These are phyloP conservation scores for Tetratostichococcus sp. DNA, from an alignment of 139 green algal species.

Conservation along the genomic window DNA sequence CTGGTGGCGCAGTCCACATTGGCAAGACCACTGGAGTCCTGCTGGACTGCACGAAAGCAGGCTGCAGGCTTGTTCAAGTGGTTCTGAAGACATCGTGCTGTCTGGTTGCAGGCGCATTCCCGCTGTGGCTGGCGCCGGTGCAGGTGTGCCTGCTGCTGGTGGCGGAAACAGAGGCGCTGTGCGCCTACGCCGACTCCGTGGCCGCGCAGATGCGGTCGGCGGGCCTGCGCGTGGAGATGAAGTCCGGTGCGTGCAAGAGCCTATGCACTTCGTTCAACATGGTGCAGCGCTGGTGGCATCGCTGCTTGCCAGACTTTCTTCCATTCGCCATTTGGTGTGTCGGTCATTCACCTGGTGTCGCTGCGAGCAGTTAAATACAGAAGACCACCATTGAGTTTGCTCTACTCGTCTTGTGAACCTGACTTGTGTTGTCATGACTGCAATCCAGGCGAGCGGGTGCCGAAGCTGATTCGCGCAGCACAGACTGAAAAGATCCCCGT, in stretches of 20 bases:
- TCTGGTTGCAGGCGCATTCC: background rate
- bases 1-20: too few relatives aligned
- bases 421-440: background rate
- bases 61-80: too few relatives aligned
- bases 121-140: background rate
- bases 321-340: too few relatives aligned
- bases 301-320: too few relatives aligned
- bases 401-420: background rate
- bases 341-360: background rate
- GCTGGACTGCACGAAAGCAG: too few relatives aligned
- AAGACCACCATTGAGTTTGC: background rate
- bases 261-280: background rate
- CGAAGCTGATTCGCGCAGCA: slow-evolving; percentile 69
- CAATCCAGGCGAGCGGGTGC: slow-evolving; percentile 38
- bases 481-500: slow-evolving; percentile 82
- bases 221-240: slow-evolving; percentile 63
- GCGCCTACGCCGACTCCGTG: slow-evolving; percentile 63
- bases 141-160: slow-evolving; percentile 1
- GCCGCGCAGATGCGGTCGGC: slow-evolving; percentile 44
- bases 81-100: background rate
- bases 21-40: too few relatives aligned
- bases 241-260: slow-evolving; percentile 14
- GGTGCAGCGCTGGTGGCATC: background rate
- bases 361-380: background rate
- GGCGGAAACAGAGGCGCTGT: slow-evolving; percentile 18